Evolutionary conservation across 192 early-diverging fungal genomes (phyloP), one percentile per base, ranked within the genome.

Genomic region (Tieghemiomyces parasiticus): DNA sequence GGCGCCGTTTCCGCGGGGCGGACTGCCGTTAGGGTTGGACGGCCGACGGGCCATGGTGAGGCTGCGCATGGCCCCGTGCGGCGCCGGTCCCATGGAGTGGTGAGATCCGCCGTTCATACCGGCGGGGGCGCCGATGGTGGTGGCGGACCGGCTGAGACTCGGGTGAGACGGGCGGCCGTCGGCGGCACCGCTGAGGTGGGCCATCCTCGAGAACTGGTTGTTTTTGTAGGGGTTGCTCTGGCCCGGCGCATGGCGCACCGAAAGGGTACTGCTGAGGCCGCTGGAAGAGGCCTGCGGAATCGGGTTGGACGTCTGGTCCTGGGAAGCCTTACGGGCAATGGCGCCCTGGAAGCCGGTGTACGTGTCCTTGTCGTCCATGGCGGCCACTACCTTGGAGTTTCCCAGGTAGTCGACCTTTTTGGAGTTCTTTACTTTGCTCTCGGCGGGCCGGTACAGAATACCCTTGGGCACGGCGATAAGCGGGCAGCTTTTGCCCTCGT

Each of bases 371-470:
- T 67, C 73, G 44, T 75, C 73, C 2, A 77, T 79, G 0, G 79
- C 85, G 16, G 92, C 90, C 66, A 95, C 84, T 58, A 96, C 88
- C 65, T 86, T 89, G 58, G 85, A 75, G 35, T 77, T 83, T 22
- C 86, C 89, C 51, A 90, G 62, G 60, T 87, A 89, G 55, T 88
- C 83, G 49, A 84, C 81, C 68, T 85, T 85, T 52, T 82, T 76
- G 6, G 80, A 73, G 66, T 89, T 91, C 71, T 90, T 89, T 52
- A 98, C 75, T 66, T 88, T 91, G 58, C 79, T 81, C 46, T 82
- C 82, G 25, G 82, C 79, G 33, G 95, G 95, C 51, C 87, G 71
- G 74, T 87, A 98, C 24, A 95, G 71, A 12, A 84, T 73, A 29
- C 82, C 79, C 50, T 78, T 75, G 32, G 92, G 88, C 30, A 96